Conservation (phyloP, 768 basidiomycete species). For the Strobilomyces dryophilus region DNA sequence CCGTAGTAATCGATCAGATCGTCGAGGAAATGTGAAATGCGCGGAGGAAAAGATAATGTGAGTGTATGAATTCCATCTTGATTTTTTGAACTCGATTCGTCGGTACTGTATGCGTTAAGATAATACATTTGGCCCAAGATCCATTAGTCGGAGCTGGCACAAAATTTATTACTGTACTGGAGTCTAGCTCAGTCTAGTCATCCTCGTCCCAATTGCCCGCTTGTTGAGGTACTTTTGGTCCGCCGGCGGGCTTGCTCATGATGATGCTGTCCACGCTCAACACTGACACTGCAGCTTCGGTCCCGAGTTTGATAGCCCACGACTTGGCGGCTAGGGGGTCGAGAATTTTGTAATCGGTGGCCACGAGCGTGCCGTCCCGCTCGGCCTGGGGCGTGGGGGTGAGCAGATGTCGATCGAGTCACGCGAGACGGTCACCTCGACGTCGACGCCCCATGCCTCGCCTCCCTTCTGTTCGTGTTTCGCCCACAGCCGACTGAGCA, state of each 20-base stretch:
- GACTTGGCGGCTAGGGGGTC: slow-evolving; percentile 88
- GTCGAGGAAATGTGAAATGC: no score
- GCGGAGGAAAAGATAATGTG: no score
- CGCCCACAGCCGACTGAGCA: slow-evolving; percentile 84
- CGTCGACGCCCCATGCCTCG: slow-evolving; percentile 79
- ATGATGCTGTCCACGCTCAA: slow-evolving; percentile 97
- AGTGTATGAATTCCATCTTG: no score
- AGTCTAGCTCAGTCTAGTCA: slow-evolving; percentile 33
- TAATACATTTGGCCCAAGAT: no score
- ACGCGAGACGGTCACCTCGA: slow-evolving; percentile 57
- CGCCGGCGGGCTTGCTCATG: slow-evolving; percentile 91
- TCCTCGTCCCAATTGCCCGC: slow-evolving; percentile 83
- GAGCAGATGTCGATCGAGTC: neutral
- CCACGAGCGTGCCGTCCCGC: slow-evolving; percentile 68
- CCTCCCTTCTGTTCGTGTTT: slow-evolving; percentile 79
- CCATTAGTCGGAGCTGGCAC: slow-evolving; percentile 17
- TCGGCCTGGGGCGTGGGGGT: slow-evolving; percentile 50
- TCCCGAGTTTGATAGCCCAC: slow-evolving; percentile 88
- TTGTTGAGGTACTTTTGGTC: slow-evolving; percentile 85
- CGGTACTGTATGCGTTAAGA: no score
- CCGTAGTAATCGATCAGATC: no score
- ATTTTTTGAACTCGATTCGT: no score
- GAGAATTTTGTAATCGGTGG: slow-evolving; percentile 63
- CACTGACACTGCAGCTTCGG: slow-evolving; percentile 86
- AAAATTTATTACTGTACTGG: slow-evolving; percentile 28